Conservation (phyloP, 116 monocot genomes). For the Iris pallida region DNA sequence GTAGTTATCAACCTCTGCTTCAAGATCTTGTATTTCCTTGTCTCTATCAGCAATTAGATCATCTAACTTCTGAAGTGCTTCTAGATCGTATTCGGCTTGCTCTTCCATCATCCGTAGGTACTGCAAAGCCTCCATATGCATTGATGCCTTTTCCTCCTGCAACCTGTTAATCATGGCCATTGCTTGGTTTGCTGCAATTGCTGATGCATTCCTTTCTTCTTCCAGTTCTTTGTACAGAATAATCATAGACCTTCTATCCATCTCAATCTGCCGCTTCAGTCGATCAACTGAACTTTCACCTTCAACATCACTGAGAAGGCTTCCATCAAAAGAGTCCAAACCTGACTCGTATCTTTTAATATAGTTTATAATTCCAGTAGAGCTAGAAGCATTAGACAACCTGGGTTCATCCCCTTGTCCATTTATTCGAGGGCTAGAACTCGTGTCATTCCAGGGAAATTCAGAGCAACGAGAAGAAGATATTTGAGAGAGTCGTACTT, state of each 20-base stretch:
- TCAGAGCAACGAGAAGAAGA: slow-evolving; percentile 16
- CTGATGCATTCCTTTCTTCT: slow-evolving; percentile 60
- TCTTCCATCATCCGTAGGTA: slow-evolving; percentile 69
- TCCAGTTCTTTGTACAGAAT: slow-evolving; percentile 56
- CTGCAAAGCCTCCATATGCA: slow-evolving; percentile 65
- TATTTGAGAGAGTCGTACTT: slow-evolving; percentile 33
- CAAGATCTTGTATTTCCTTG: slow-evolving; percentile 52
- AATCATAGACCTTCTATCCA: slow-evolving; percentile 31
- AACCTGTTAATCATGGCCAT: slow-evolving; percentile 70
- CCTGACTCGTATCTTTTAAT: slow-evolving; percentile 9
- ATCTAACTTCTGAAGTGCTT: slow-evolving; percentile 46
- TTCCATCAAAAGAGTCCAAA: slow-evolving; percentile 25
- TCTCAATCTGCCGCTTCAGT: slow-evolving; percentile 31
- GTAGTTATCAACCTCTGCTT: slow-evolving; percentile 36
- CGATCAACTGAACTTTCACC: slow-evolving; percentile 33
- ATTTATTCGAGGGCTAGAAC: slow-evolving; percentile 13
- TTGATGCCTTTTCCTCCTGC: slow-evolving; percentile 65
- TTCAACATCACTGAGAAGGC: slow-evolving; percentile 23
- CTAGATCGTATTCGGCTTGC: slow-evolving; percentile 53
- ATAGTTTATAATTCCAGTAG: not conserved
- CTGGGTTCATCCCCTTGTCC: slow-evolving; percentile 30
- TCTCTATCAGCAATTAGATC: slow-evolving; percentile 43
- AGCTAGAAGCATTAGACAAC: slow-evolving; percentile 16
- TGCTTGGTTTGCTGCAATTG: slow-evolving; percentile 54
- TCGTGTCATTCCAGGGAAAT: slow-evolving; percentile 21